Conservation (phyloP, 176 grass and related monocot species). For the Ampelocalamus luodianensis region DNA sequence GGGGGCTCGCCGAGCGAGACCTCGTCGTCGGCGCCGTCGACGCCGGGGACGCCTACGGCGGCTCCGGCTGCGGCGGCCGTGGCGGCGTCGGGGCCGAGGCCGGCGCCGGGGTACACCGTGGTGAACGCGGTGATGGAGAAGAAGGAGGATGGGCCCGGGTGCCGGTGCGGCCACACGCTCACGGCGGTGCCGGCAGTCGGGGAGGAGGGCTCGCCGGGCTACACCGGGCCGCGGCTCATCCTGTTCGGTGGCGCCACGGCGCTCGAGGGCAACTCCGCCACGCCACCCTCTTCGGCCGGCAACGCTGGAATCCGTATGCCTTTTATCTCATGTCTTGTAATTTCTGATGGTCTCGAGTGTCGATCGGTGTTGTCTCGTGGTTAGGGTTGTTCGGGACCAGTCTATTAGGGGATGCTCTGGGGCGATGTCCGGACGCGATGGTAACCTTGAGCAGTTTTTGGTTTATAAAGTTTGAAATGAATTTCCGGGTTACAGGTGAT, state of each 20-base stretch:
- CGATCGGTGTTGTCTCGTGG: not conserved
- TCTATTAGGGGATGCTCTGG: not conserved
- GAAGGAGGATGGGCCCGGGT: conserved; percentile 90
- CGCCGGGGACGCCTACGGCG: conserved; percentile 15
- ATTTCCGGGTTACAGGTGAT: not conserved
- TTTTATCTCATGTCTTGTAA: conserved; percentile 22
- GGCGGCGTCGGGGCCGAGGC: conserved; percentile 55
- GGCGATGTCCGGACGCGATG: not conserved
- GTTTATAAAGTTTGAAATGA: not conserved
- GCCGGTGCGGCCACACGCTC: conserved; percentile 93
- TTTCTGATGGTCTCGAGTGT: conserved; percentile 31
- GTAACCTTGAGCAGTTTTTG: not conserved
- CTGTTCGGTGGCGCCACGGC: conserved; percentile 93
- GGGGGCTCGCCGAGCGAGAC: conserved; percentile 50
- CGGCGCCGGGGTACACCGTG: conserved; percentile 76
- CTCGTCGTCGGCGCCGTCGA: conserved; percentile 40
- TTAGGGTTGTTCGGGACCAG: not conserved
- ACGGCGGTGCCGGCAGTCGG: conserved; percentile 76
- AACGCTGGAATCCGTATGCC: conserved; percentile 84
- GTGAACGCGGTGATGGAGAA: conserved; percentile 74
- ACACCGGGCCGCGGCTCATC: conserved; percentile 67
- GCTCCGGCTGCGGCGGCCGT: not conserved
- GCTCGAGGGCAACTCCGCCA: conserved; percentile 78
- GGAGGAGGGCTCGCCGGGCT: conserved; percentile 70
- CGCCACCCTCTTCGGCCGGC: conserved; percentile 68